Conservation (phyloP, 768 basidiomycete genomes). For the Pleurotus giganteus region DNA sequence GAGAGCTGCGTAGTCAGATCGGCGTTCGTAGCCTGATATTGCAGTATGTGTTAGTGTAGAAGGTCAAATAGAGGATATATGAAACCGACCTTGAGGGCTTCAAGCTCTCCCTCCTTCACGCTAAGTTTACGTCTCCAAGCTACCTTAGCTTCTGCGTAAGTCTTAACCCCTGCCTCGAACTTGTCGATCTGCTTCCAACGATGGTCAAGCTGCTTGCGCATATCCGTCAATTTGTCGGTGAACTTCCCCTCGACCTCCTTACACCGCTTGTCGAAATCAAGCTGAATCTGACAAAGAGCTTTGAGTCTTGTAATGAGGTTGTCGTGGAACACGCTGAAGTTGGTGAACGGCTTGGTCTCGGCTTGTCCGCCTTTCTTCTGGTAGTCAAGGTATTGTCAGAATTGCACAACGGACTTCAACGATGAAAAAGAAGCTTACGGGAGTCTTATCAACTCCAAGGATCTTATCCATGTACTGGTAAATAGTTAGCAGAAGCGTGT, state of each 20-base stretch:
- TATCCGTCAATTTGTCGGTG: slow-evolving; percentile 67
- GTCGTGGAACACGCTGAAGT: slow-evolving; percentile 93
- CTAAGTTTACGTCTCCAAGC: slow-evolving; percentile 81
- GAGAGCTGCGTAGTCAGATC: slow-evolving; percentile 75
- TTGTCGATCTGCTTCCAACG: slow-evolving; percentile 93
- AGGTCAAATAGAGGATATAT: not conserved
- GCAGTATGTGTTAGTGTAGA: not conserved
- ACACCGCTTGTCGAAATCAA: slow-evolving; percentile 80
- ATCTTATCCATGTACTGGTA: slow-evolving; percentile 97
- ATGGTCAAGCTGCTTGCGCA: slow-evolving; percentile 84
- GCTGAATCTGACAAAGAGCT: slow-evolving; percentile 77
- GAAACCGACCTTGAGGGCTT: slow-evolving; percentile 70
- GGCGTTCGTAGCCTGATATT: slow-evolving; percentile 58
- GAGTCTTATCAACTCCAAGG: slow-evolving; percentile 83
- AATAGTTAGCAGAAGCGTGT: slow-evolving; percentile 86
- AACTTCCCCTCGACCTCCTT: slow-evolving; percentile 78
- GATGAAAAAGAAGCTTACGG: slow-evolving; percentile 45
- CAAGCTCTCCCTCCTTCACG: slow-evolving; percentile 88
- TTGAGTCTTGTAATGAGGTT: slow-evolving; percentile 88
- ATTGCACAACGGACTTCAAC: not conserved
- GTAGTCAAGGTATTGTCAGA: not conserved
- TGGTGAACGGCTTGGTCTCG: slow-evolving; percentile 91
- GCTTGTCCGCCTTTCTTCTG: slow-evolving; percentile 71
- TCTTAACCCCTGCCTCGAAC: slow-evolving; percentile 84
- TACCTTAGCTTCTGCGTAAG: slow-evolving; percentile 75